Percentiles rank a stretch among this genome's conserved stretches.
Evolutionary conservation across 108 stramenopile species (phyloP).

Genomic region (Conticribra weissflogii): DNA sequence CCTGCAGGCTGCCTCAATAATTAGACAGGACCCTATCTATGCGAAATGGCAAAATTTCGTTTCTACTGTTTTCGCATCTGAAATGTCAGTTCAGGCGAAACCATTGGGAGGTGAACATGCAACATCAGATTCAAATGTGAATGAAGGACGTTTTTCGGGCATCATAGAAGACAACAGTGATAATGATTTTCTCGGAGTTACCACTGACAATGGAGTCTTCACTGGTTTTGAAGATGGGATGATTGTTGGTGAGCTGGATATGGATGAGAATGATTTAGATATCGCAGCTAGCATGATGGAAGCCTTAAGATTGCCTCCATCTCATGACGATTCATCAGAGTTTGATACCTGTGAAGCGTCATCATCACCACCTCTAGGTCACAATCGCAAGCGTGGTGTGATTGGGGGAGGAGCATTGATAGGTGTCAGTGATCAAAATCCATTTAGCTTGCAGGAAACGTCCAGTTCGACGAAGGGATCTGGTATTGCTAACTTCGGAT

Average conservation of each 20-base stretch:
- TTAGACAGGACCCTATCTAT: slow-evolving; percentile 55
- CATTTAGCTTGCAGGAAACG: neutral
- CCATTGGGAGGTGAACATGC: slow-evolving; percentile 77
- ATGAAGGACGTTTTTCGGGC: slow-evolving; percentile 28
- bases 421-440: neutral
- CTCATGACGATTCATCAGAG: slow-evolving; percentile 1
- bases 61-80: slow-evolving; percentile 67
- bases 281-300: slow-evolving; percentile 92
- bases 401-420: slow-evolving; percentile 28
- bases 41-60: slow-evolving; percentile 80
- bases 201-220: slow-evolving; percentile 34
- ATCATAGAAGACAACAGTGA: slow-evolving; percentile 59
- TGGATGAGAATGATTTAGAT: slow-evolving; percentile 90
- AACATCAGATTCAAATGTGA: slow-evolving; percentile 14
- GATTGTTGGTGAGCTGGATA: slow-evolving; percentile 71
- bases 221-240: slow-evolving; percentile 55
- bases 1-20: slow-evolving; percentile 37
- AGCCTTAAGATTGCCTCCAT: slow-evolving; percentile 53
- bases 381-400: slow-evolving; percentile 24
- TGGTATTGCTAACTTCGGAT: slow-evolving; percentile 33
- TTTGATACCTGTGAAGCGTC: slow-evolving; percentile 6
- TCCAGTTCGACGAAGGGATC: neutral
- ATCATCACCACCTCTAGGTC: slow-evolving; percentile 26
- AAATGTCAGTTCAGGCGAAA: slow-evolving; percentile 83
- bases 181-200: slow-evolving; percentile 55